Base-by-base conservation (phyloP, 2,329 filamentous ascomycete genomes). In the Xylariomycetidae sp. region DNA sequence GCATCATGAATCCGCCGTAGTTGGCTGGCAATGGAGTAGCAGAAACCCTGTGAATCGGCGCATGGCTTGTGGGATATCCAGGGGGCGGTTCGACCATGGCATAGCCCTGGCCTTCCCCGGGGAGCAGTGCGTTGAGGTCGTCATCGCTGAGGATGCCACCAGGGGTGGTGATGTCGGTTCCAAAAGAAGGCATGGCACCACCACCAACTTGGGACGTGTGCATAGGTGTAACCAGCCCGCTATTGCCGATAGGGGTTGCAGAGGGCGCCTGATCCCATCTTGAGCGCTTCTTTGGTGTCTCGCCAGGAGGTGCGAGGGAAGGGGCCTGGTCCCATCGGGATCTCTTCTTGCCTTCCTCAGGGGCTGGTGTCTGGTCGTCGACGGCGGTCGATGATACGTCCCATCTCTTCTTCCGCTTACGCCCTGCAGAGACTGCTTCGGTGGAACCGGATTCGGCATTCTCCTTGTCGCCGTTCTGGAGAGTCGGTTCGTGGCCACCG, bases 391-490 rank as follows among this genome's bases (percentile, higher is more conserved):
- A 68, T 14, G 72, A 65, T 13, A 89, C 80, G 59, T 95, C 90
- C 92, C 92, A 98, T 60, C 92, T 79, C 70, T 93, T 87, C 73
- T 95, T 95, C 53, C 89, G 79, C 72, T 92, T 92, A 40, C 82
- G 76, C 20, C 79, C 76, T 16, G 75, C 67, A 7, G 72, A 63
- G 29, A 72, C 74, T 43, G 72, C 68, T 49, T 82, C 75, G 30
- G 84, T 73, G 32, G 82, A 74, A 28, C 79, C 82, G 40, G 75
- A 72, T 33, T 89, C 83, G 26, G 68, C 71, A 42, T 82, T 85
- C 55, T 89, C 84, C 57, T 87, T 84, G 45, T 86, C 74, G 31
- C 61, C 75, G 32, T 84, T 73, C 50, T 82, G 79, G n/a, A 96
- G 72, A 5, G 78, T 87, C 17, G 89, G 76, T 55, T 80, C 64